These are phyloP conservation scores for Cnidoscolus chayamansa DNA, from an alignment of 441 rosid genomes.

Conservation along the genomic window DNA sequence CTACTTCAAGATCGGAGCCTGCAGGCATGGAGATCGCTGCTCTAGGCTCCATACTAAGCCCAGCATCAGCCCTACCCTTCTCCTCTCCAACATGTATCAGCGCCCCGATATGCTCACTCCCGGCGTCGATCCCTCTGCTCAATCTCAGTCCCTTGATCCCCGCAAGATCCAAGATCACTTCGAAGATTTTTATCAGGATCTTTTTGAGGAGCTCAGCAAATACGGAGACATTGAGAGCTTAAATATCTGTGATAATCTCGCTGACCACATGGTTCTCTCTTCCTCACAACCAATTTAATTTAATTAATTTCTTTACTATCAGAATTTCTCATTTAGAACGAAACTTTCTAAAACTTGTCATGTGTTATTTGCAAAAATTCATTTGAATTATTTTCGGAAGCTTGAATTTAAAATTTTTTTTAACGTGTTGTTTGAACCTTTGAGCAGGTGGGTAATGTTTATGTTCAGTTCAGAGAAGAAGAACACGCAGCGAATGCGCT, in stretches of 20 bases:
- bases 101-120: constrained; percentile 60
- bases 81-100: constrained; percentile 62
- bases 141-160: constrained; percentile 43
- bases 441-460: constrained; percentile 61
- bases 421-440: not conserved
- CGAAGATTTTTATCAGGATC: constrained; percentile 55
- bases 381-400: too few relatives aligned
- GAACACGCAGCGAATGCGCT: constrained; percentile 79
- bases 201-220: constrained; percentile 58
- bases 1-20: constrained; percentile 65
- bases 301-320: too few relatives aligned
- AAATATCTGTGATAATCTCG: constrained; percentile 74
- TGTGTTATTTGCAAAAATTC: too few relatives aligned
- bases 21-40: constrained; percentile 55
- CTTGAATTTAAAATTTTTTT: not conserved
- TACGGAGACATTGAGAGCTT: constrained; percentile 69
- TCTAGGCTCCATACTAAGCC: constrained; percentile 62
- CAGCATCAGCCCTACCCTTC: constrained; percentile 44
- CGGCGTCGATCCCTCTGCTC: constrained; percentile 43
- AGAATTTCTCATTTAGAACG: too few relatives aligned
- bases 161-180: constrained; percentile 52
- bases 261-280: constrained; percentile 60
- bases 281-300: not conserved
- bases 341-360: too few relatives aligned
- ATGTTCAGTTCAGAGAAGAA: constrained; percentile 82